Evolutionary conservation across 306 rosid species (phyloP).

Genomic region (Phaseolus lunatus): DNA sequence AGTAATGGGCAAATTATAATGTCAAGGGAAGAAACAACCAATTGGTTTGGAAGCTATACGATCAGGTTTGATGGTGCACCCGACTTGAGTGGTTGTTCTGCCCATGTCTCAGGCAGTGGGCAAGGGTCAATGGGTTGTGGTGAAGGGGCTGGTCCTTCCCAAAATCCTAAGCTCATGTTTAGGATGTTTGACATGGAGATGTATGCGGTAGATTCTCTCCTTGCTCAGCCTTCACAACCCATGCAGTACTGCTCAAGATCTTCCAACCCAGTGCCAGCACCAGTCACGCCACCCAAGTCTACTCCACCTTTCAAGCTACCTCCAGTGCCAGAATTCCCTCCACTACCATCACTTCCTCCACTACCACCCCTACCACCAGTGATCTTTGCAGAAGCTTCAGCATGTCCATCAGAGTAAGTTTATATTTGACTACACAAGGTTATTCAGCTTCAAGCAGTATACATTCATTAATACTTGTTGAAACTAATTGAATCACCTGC

Average conservation of each 20-base stretch:
- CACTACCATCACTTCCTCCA: constrained; percentile 42
- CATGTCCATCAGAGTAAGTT: constrained; percentile 79
- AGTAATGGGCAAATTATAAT: constrained; percentile 63
- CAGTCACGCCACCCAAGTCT: constrained; percentile 38
- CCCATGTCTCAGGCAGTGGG: constrained; percentile 59
- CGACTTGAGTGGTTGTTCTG: constrained; percentile 69
- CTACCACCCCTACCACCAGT: constrained; percentile 59
- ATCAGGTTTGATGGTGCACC: constrained; percentile 80
- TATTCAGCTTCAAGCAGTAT: not conserved
- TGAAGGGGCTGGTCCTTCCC: constrained; percentile 69
- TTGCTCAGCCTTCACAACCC: constrained; percentile 82
- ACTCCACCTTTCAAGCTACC: constrained; percentile 62
- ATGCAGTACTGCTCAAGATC: constrained; percentile 75
- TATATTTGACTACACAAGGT: not conserved
- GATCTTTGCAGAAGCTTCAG: constrained; percentile 70
- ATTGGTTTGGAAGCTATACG: constrained; percentile 73
- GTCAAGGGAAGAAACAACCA: constrained; percentile 86
- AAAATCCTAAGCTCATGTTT: constrained; percentile 72
- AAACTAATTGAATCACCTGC: not conserved
- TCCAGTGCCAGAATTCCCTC: constrained; percentile 48
- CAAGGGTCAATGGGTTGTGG: constrained; percentile 63
- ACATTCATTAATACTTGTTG: not conserved
- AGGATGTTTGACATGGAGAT: constrained; percentile 76
- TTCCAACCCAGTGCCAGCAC: constrained; percentile 53
- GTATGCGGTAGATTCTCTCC: constrained; percentile 76